Percentiles rank a stretch among this genome's conserved stretches.
phyloP scores from a whole-genome alignment of 768 basidiomycete species.

The Tylopilus cervinicoccineus region DNA sequence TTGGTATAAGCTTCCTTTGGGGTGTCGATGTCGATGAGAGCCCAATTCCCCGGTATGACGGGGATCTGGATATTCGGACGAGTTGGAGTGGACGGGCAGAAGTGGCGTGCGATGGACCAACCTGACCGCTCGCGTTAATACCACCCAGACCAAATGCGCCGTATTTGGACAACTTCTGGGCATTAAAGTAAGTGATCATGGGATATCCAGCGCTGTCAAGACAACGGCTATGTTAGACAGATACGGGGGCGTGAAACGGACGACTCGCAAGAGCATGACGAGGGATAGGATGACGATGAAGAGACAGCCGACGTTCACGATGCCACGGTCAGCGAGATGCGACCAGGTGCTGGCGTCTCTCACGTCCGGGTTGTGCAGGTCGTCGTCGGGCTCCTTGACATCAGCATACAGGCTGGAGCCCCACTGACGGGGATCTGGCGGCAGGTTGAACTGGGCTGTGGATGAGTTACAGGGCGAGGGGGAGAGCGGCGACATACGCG shows the following conservation, averaged over 20 bases:
- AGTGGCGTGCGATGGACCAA: conserved; percentile 18
- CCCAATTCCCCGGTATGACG: conserved; percentile 48
- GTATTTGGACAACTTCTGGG: conserved; percentile 26
- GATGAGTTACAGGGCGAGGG: background rate
- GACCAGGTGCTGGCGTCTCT: conserved; percentile 31
- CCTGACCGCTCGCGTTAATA: conserved; percentile 73
- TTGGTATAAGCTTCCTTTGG: conserved; percentile 53
- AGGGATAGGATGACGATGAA: conserved; percentile 45
- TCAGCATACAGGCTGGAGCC: conserved; percentile 55
- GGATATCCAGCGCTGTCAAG: conserved; percentile 42
- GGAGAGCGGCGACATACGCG: conserved; percentile 31
- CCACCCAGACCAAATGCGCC: conserved; percentile 63
- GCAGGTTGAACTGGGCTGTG: conserved; percentile 50
- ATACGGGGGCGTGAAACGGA: background rate
- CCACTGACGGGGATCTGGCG: conserved; percentile 66
- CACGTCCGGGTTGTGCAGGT: conserved; percentile 62
- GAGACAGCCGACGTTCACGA: conserved; percentile 72
- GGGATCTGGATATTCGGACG: conserved; percentile 42
- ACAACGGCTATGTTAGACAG: background rate
- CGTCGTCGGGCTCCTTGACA: conserved; percentile 63
- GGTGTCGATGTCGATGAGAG: conserved; percentile 57
- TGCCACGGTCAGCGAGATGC: conserved; percentile 55
- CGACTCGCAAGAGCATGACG: conserved; percentile 56
- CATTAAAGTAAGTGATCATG: conserved; percentile 36
- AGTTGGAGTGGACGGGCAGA: background rate